Base-by-base conservation (phyloP, 345 rosid species). In the Geranium rotundifolium region DNA sequence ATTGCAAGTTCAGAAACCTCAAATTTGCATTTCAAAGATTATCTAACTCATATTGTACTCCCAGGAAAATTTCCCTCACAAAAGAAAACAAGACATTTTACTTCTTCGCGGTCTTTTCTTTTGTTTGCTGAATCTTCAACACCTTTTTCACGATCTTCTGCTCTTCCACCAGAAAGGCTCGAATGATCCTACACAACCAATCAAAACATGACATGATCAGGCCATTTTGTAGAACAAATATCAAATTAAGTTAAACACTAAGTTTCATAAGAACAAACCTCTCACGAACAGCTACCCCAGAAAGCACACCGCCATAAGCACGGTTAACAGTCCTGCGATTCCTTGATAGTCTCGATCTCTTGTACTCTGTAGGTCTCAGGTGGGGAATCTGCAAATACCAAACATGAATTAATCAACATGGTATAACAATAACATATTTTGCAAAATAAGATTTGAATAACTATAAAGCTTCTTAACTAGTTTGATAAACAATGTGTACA, bases 81-180 rank as follows among this genome's bases (percentile, higher is more conserved):
- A 2, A 31, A 31, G 37, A 31, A 31, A 31, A 31, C 37, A 31
- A 31, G 37, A 3, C 61, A 12, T 17, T 57, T 62, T 64, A 69
- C 50, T 68, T 70, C 60, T 54, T 64, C 19, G 65, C 31, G 34
- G 68, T 56, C 61, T 70, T 70, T 60, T 70, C 73, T 60, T 70
- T 70, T 52, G 69, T 46, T 57, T 70, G 64, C 13, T 70, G 73
- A 17, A 70, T 70, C 73, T 70, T 70, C 65, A 70, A 34, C 17
- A 74, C 74, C 65, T 74, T 70, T 71, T 74, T 74, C 64, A 70
- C 74, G 57, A 74, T 74, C 74, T 74, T 74, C 60, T 74, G 74
- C 59, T 74, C 74, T 60, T 74, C 78, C 39, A 74, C 78, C 72
- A 70, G 49, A 58, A 74, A 74, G 29, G 78, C 78, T 4, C 72